Conservation (phyloP, 805 yeast genomes). For the Wickerhamiella slavikovae region DNA sequence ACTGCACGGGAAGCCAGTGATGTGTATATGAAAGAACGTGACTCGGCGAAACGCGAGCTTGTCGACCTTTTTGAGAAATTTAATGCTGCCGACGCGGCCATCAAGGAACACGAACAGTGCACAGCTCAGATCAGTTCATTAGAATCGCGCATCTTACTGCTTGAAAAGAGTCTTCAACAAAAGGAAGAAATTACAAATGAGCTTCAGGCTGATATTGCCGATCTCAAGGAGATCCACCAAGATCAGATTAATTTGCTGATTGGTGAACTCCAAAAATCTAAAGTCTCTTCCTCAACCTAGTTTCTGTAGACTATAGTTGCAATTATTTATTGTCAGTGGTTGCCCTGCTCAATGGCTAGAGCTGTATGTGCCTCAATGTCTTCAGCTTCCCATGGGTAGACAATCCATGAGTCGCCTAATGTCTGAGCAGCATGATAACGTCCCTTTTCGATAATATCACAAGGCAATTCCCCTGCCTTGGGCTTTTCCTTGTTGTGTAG, state of each 20-base stretch:
- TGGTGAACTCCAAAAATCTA: constrained; percentile 28
- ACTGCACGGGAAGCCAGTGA: constrained; percentile 43
- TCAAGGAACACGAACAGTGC: constrained; percentile 13
- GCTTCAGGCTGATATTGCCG: constrained; percentile 68
- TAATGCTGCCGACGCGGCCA: constrained; percentile 24
- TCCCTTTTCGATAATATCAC: constrained; percentile 37
- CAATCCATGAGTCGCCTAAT: constrained; percentile 64
- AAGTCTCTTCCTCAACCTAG: neutral
- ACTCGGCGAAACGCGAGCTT: constrained; percentile 47
- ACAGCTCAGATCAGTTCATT: constrained; percentile 23
- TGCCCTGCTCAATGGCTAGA: constrained; percentile 45
- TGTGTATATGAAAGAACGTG: constrained; percentile 34
- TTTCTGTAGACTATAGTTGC: neutral
- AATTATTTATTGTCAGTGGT: constrained; percentile 23
- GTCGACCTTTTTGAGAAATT: constrained; percentile 34
- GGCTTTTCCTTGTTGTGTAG: constrained; percentile 69
- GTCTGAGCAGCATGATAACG: constrained; percentile 56
- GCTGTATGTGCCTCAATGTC: constrained; percentile 65
- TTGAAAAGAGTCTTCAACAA: constrained; percentile 57
- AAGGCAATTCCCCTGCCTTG: constrained; percentile 55
- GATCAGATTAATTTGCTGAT: constrained; percentile 79
- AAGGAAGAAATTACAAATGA: constrained; percentile 75
- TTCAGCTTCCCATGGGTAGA: constrained; percentile 77
- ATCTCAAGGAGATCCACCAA: constrained; percentile 65
- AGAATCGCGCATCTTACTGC: constrained; percentile 27